Evolutionary conservation across 192 early-diverging fungal species (phyloP).

Genomic region (Gaertneriomyces sp.): DNA sequence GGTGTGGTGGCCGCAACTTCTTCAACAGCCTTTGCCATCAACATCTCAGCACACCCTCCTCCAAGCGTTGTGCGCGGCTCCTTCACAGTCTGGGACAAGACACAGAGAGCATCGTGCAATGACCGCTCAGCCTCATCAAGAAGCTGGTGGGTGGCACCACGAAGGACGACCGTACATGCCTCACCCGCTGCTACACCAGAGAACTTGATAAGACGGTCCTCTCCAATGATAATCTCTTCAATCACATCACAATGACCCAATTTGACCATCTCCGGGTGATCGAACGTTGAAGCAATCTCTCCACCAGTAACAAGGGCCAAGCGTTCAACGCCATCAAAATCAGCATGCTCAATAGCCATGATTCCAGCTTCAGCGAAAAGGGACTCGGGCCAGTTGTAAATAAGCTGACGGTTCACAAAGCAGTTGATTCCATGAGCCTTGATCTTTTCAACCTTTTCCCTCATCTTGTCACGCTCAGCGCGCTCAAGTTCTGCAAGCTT

Average conservation of each 20-base stretch:
- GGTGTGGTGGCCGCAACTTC: slow-evolving; percentile 84
- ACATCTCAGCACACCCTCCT: slow-evolving; percentile 94
- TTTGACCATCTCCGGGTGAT: slow-evolving; percentile 93
- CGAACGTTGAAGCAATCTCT: slow-evolving; percentile 98
- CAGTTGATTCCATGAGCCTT: slow-evolving; percentile 96
- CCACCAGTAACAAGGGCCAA: slow-evolving; percentile 97
- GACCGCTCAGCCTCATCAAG: slow-evolving; percentile 97
- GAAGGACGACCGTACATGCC: slow-evolving; percentile 96
- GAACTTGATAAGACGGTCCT: slow-evolving; percentile 97
- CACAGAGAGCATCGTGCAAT: slow-evolving; percentile 93
- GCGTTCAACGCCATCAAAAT: slow-evolving; percentile 97
- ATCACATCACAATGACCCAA: slow-evolving; percentile 94
- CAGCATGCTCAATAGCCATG: slow-evolving; percentile 97
- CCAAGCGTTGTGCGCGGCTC: slow-evolving; percentile 93
- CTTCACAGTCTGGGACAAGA: slow-evolving; percentile 89
- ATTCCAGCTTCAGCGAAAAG: slow-evolving; percentile 97
- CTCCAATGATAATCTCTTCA: slow-evolving; percentile 98
- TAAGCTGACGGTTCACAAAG: slow-evolving; percentile 99
- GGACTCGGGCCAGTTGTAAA: slow-evolving; percentile 99
- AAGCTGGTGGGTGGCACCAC: slow-evolving; percentile 90
- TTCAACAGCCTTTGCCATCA: slow-evolving; percentile 97
- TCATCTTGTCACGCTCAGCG: slow-evolving; percentile 97
- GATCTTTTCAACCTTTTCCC: slow-evolving; percentile 97
- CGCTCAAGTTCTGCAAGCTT: slow-evolving; percentile 98
- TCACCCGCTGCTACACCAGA: slow-evolving; percentile 90